Evolutionary conservation across 1,284 basidiomycete species (phyloP).

Genomic region (Sphaerobolus stellatus): DNA sequence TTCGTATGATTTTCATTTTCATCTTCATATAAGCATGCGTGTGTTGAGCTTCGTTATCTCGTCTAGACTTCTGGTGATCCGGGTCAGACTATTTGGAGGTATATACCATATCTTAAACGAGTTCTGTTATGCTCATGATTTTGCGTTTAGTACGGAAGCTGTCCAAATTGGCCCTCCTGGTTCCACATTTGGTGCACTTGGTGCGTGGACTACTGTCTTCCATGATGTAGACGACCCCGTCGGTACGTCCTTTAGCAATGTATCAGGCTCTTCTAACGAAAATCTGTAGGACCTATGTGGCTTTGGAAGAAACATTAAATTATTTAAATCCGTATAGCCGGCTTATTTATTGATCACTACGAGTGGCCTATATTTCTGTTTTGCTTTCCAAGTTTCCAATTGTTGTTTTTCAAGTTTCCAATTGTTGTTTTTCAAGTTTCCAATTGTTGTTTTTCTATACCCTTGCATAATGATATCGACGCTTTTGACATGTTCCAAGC

Average conservation of each 20-base stretch:
- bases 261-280: slow-evolving; percentile 13
- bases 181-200: slow-evolving; percentile 59
- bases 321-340: no score
- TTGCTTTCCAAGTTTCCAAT: no score
- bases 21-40: background rate
- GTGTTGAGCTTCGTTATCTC: slow-evolving; percentile 13
- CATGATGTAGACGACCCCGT: slow-evolving; percentile 50
- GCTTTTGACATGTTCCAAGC: no score
- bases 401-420: no score
- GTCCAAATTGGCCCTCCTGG: slow-evolving; percentile 61
- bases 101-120: slow-evolving; percentile 17
- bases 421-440: no score
- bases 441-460: no score
- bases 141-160: slow-evolving; percentile 52
- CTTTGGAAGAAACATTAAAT: no score
- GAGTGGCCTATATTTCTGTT: no score
- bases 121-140: background rate
- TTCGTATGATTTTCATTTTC: slow-evolving; percentile 42
- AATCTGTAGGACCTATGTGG: slow-evolving; percentile 6
- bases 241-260: no score
- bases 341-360: no score
- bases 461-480: no score
- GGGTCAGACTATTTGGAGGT: slow-evolving; percentile 64
- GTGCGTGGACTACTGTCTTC: slow-evolving; percentile 66
- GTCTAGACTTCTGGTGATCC: slow-evolving; percentile 56